phyloP scores from a whole-genome alignment of 208 protist species.

The Leishmania guyanensis region DNA sequence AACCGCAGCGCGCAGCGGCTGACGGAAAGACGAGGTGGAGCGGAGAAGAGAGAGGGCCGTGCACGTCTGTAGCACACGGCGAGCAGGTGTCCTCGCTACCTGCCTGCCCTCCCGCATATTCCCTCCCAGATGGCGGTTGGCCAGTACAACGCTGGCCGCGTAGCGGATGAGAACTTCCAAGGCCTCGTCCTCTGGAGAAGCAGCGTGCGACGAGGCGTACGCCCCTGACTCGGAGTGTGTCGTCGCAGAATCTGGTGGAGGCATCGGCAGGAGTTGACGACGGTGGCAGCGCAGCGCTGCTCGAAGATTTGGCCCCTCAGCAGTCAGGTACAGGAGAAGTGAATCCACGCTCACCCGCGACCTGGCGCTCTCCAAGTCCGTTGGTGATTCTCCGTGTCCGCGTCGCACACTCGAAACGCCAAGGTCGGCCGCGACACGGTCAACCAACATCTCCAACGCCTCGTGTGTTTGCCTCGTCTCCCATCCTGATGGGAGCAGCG shows the following conservation, averaged over 20 bases:
- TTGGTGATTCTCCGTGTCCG: neutral
- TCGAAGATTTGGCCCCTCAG: neutral
- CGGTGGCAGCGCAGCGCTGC: neutral
- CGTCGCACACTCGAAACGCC: neutral
- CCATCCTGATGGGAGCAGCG: neutral
- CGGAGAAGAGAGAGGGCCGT: constrained; percentile 15
- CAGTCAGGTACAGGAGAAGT: neutral
- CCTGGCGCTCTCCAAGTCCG: neutral
- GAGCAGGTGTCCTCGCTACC: neutral
- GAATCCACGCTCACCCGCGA: neutral
- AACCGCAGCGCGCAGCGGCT: neutral
- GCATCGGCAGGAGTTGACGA: neutral
- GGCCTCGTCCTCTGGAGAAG: constrained; percentile 3
- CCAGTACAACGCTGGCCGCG: constrained; percentile 1
- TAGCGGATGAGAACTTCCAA: constrained; percentile 9
- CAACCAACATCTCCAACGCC: neutral
- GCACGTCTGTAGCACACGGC: neutral
- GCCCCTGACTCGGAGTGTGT: neutral
- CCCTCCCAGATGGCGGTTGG: neutral
- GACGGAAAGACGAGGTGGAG: neutral
- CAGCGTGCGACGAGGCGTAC: neutral
- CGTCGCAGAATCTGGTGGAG: neutral
- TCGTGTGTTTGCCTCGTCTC: neutral
- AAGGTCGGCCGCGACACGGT: neutral
- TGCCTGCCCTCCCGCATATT: too few species aligned